These are phyloP conservation scores for Eimeria sp. DNA, from an alignment of 169 alveolate genomes.

Conservation along the genomic window DNA sequence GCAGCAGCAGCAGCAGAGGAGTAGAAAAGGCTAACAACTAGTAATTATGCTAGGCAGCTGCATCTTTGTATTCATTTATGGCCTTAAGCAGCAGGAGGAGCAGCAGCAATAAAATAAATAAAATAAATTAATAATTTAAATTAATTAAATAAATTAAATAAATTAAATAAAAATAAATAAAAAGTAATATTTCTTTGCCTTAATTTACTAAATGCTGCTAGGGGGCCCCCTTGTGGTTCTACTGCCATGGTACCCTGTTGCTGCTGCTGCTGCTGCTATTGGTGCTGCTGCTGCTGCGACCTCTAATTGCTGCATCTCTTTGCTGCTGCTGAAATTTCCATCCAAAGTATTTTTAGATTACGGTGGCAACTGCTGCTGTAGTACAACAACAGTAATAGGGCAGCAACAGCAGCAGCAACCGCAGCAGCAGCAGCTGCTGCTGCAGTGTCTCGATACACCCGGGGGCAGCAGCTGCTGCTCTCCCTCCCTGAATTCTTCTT, in stretches of 20 bases:
- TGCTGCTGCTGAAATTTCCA: background rate
- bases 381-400: conserved; percentile 13
- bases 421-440: conserved; percentile 29
- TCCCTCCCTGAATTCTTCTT: background rate
- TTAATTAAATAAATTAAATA: too few species aligned
- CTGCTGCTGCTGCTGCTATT: conserved; percentile 40
- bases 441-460: conserved; percentile 36
- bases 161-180: too few species aligned
- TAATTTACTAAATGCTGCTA: too few species aligned
- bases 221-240: background rate
- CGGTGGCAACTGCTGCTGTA: background rate
- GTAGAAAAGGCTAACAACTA: too few species aligned
- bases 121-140: too few species aligned
- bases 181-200: too few species aligned
- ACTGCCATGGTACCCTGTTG: background rate
- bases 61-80: too few species aligned
- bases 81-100: too few species aligned
- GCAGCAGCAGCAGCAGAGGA: too few species aligned
- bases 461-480: background rate
- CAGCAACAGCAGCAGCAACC: background rate
- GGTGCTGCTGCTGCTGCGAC: conserved; percentile 3
- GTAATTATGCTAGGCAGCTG: too few species aligned
- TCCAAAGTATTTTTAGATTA: background rate
- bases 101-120: too few species aligned
- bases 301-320: background rate